phyloP scores from a whole-genome alignment of 2,329 filamentous ascomycete species.

The Orbilia brochopaga region DNA sequence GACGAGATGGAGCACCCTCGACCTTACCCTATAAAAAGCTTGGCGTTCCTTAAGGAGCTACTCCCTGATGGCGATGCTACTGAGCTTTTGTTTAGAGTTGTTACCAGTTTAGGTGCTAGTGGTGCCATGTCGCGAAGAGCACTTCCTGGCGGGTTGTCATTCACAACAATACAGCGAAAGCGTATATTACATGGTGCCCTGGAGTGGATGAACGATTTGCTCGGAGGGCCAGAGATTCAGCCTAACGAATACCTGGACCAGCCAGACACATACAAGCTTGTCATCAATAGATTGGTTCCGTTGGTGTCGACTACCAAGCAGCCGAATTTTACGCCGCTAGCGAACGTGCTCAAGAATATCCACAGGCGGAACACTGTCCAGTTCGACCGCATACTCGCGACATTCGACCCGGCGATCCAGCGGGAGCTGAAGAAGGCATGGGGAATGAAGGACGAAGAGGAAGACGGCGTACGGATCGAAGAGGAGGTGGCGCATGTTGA shows the following conservation, averaged over 20 bases:
- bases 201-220: conserved; percentile 54
- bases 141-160: conserved; percentile 51
- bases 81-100: conserved; percentile 53
- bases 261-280: conserved; percentile 52
- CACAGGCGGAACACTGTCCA: conserved; percentile 50
- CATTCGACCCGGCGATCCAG: conserved; percentile 53
- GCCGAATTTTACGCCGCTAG: conserved; percentile 52
- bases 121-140: conserved; percentile 53
- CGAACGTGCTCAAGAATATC: conserved; percentile 53
- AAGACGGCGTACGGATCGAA: conserved; percentile 52
- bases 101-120: conserved; percentile 54
- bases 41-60: conserved; percentile 54
- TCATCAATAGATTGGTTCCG: conserved; percentile 54
- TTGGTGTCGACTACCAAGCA: conserved; percentile 54
- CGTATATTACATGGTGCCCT: conserved; percentile 54
- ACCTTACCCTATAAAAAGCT: conserved; percentile 52
- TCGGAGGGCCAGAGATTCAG: conserved; percentile 36
- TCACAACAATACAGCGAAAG: conserved; percentile 53
- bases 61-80: conserved; percentile 53
- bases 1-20: conserved; percentile 55
- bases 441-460: conserved; percentile 53
- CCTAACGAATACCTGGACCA: conserved; percentile 54
- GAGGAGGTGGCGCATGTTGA: conserved; percentile 56
- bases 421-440: conserved; percentile 54
- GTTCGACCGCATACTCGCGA: conserved; percentile 54